Percentiles rank a stretch among this genome's conserved stretches.
phyloP scores from a whole-genome alignment of 768 basidiomycete genomes.

The Tricholoma matsutake region DNA sequence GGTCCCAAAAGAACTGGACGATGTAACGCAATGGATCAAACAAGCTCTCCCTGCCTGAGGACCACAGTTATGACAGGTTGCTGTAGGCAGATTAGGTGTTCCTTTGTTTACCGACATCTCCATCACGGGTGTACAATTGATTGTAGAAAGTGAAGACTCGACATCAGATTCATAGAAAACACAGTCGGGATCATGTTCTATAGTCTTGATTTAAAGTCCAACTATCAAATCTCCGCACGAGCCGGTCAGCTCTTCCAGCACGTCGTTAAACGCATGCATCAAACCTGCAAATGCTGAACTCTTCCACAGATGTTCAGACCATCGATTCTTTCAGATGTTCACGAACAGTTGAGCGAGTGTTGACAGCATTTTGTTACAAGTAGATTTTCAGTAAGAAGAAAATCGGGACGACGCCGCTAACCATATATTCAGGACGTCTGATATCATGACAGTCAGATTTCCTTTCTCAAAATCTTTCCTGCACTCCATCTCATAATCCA shows the following conservation, averaged over 20 bases:
- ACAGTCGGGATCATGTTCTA: no score
- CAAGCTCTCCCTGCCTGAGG: slow-evolving; percentile 41
- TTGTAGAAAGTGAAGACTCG: no score
- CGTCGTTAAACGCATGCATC: not conserved
- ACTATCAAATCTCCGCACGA: no score
- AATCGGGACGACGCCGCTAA: not conserved
- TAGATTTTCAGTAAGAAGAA: not conserved
- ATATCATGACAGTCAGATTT: not conserved
- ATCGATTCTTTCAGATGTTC: not conserved
- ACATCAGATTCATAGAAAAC: no score
- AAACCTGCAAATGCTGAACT: no score
- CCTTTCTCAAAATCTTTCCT: not conserved
- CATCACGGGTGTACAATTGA: no score
- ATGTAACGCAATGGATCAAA: slow-evolving; percentile 69
- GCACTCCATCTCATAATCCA: not conserved
- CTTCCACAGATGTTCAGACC: not conserved
- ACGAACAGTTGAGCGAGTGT: not conserved
- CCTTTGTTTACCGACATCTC: no score
- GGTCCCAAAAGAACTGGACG: slow-evolving; percentile 59
- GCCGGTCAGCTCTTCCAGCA: no score
- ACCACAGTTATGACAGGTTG: not conserved
- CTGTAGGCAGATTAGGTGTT: not conserved
- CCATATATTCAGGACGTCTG: not conserved
- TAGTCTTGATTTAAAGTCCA: no score
- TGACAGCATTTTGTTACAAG: not conserved